Evolutionary conservation across 2,329 filamentous ascomycete genomes (phyloP).

Genomic region (Alternaria arbusti): DNA sequence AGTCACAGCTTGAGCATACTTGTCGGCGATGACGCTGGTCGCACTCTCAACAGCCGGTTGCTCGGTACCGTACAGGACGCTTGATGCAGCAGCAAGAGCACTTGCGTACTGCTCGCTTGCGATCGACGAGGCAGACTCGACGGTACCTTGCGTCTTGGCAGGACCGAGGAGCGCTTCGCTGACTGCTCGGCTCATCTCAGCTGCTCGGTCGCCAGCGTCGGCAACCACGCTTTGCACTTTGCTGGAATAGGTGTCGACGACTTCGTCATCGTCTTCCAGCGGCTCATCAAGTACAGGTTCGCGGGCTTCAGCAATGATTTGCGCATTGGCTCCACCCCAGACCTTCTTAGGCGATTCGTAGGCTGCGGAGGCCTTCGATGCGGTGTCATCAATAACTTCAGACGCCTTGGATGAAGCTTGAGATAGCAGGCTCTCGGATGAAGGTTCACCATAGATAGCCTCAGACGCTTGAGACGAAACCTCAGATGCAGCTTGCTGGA

Average conservation of each 20-base stretch:
- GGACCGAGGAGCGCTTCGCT: slow-evolving; percentile 61
- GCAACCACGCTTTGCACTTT: slow-evolving; percentile 60
- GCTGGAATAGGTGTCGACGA: slow-evolving; percentile 55
- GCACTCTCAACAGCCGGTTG: slow-evolving; percentile 52
- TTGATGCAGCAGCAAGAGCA: slow-evolving; percentile 64
- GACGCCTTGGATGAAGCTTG: slow-evolving; percentile 29
- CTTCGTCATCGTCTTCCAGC: slow-evolving; percentile 55
- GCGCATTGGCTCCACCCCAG: slow-evolving; percentile 61
- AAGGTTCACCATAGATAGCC: slow-evolving; percentile 22
- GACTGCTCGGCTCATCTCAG: slow-evolving; percentile 61
- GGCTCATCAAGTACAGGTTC: slow-evolving; percentile 58
- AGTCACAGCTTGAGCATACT: slow-evolving; percentile 63
- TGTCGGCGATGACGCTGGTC: slow-evolving; percentile 59
- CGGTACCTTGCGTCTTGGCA: slow-evolving; percentile 54
- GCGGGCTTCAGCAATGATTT: slow-evolving; percentile 56
- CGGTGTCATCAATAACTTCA: slow-evolving; percentile 26
- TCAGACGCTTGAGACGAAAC: slow-evolving; percentile 37
- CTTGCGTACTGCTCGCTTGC: slow-evolving; percentile 64
- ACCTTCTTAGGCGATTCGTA: slow-evolving; percentile 55
- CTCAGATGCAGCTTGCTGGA: slow-evolving; percentile 45
- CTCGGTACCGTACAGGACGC: slow-evolving; percentile 60
- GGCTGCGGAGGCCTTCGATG: slow-evolving; percentile 30
- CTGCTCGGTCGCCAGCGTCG: slow-evolving; percentile 60
- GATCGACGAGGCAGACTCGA: slow-evolving; percentile 60
- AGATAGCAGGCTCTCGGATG: slow-evolving; percentile 32